These are phyloP conservation scores for Flaveria linearis DNA, from an alignment of 129 eudicot genomes.

Conservation along the genomic window DNA sequence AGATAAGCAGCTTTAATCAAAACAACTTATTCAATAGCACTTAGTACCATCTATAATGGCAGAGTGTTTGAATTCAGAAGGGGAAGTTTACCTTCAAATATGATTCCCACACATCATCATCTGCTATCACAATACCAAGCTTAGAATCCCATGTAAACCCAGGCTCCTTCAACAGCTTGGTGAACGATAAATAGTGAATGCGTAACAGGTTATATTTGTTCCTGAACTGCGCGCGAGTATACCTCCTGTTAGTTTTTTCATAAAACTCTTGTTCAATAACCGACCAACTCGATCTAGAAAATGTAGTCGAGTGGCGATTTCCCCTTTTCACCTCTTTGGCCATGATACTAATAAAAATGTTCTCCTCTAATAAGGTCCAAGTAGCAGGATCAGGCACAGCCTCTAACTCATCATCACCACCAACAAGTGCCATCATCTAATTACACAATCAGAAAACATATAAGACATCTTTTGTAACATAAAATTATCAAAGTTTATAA, in stretches of 20 bases:
- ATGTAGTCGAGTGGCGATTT: constrained; percentile 29
- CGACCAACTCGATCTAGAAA: constrained; percentile 36
- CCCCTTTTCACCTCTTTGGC: constrained; percentile 35
- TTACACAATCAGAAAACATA: background rate
- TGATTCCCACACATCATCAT: constrained; percentile 38
- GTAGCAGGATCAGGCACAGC: constrained; percentile 36
- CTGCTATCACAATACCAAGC: constrained; percentile 23
- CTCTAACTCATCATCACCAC: constrained; percentile 31
- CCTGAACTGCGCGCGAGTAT: constrained; percentile 33
- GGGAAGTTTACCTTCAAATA: constrained; percentile 32
- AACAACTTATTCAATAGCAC: no score
- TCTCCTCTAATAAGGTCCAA: constrained; percentile 38
- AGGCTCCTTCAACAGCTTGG: constrained; percentile 34
- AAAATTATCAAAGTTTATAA: background rate
- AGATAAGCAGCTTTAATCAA: no score
- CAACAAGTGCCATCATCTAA: constrained; percentile 26
- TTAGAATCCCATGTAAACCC: constrained; percentile 40
- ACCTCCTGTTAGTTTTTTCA: constrained; percentile 32
- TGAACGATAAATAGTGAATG: constrained; percentile 27
- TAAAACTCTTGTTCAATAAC: constrained; percentile 32
- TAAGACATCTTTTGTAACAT: background rate
- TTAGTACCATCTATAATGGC: no score
- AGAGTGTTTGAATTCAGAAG: background rate
- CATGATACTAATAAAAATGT: constrained; percentile 32
- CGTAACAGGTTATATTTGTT: constrained; percentile 38